Conservation (phyloP, 2,329 filamentous ascomycete species). For the Grosmannia serpens region DNA sequence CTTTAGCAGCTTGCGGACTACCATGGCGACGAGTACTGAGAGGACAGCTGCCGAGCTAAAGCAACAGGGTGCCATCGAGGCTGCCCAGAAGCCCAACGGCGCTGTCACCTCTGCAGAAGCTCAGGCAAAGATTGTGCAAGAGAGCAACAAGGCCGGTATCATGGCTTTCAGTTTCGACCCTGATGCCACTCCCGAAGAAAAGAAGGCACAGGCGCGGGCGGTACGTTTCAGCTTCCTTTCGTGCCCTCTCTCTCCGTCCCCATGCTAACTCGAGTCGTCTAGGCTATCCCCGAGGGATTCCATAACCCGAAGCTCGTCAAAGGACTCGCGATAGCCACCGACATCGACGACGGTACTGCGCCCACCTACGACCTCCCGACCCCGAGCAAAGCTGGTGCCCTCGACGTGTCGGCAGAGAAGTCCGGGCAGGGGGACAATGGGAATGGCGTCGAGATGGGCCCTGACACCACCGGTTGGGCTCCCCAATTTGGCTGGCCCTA, state of each 20-base stretch:
- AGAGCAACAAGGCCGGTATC: constrained; percentile 68
- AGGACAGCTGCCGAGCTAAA: constrained; percentile 52
- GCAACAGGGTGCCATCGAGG: constrained; percentile 68
- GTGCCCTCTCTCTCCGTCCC: neutral
- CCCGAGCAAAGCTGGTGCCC: constrained; percentile 57
- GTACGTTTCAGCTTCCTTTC: constrained; percentile 37
- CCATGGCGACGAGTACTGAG: constrained; percentile 19
- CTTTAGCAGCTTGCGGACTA: constrained; percentile 1
- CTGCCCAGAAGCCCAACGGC: constrained; percentile 60
- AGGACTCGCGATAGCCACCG: constrained; percentile 62
- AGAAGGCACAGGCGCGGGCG: constrained; percentile 65
- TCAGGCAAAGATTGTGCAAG: constrained; percentile 60
- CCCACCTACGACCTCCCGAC: constrained; percentile 68
- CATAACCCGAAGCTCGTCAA: constrained; percentile 46
- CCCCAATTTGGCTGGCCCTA: constrained; percentile 66
- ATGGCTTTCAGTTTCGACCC: constrained; percentile 80
- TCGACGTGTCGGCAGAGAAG: constrained; percentile 35
- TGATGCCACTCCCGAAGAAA: constrained; percentile 70
- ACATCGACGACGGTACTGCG: constrained; percentile 60
- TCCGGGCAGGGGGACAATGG: constrained; percentile 40
- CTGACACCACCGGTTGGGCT: constrained; percentile 65
- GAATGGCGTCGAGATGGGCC: constrained; percentile 42
- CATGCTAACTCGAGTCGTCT: neutral
- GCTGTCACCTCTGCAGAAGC: constrained; percentile 57
- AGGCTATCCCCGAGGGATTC: constrained; percentile 55